Evolutionary conservation across 208 protist genomes (phyloP).

Genomic region (Leishmania tropica): DNA sequence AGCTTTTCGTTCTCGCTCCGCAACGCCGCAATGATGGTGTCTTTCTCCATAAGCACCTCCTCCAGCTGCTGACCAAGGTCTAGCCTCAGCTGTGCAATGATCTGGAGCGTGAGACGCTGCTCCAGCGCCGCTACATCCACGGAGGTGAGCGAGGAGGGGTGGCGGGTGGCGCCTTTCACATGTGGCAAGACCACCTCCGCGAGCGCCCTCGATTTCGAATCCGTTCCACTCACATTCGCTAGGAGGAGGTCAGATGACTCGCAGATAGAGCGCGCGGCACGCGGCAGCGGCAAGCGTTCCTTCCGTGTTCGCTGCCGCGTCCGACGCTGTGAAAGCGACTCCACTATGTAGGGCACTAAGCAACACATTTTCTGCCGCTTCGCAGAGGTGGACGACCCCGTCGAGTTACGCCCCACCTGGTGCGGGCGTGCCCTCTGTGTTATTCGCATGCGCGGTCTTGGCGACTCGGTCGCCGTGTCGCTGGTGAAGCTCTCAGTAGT

Average conservation of each 20-base stretch:
- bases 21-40: slow-evolving; percentile 43
- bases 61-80: slow-evolving; percentile 44
- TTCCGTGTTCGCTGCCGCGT: neutral
- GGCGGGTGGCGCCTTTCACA: neutral
- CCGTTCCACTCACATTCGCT: neutral
- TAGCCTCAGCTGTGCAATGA: slow-evolving; percentile 50
- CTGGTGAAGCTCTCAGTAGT: neutral
- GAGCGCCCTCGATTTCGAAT: neutral
- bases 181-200: slow-evolving; percentile 1
- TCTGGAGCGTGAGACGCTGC: slow-evolving; percentile 28
- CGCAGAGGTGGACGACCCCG: neutral
- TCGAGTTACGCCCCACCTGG: slow-evolving; percentile 10
- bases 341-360: neutral
- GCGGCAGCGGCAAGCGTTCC: neutral
- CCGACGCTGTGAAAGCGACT: neutral
- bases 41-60: slow-evolving; percentile 48
- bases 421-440: slow-evolving; percentile 10
- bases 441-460: neutral
- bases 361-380: neutral
- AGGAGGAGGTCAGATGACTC: neutral
- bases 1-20: slow-evolving; percentile 51
- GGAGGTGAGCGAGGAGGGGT: neutral
- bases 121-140: slow-evolving; percentile 27
- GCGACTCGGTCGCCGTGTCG: neutral
- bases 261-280: neutral